Conservation (phyloP, 1,284 basidiomycete genomes). For the Tetrapyrgos nigripes region DNA sequence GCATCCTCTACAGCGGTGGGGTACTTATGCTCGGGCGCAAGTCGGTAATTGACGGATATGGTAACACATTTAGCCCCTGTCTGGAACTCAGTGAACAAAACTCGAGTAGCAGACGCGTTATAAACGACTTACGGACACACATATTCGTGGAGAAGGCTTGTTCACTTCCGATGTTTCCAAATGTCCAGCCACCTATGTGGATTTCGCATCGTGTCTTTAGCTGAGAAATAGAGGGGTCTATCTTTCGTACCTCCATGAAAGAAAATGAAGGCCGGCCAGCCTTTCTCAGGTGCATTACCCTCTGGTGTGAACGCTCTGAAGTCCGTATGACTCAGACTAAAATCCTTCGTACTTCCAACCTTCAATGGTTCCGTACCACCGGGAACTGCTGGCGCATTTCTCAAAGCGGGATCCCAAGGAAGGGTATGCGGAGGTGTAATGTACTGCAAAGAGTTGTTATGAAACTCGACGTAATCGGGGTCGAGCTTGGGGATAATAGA, state of each 20-base stretch:
- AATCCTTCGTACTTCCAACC: constrained; percentile 59
- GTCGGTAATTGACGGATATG: constrained; percentile 74
- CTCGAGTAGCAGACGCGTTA: not conserved
- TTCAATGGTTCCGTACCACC: constrained; percentile 59
- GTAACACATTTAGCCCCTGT: constrained; percentile 60
- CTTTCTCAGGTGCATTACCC: constrained; percentile 49
- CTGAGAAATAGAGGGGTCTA: constrained; percentile 12
- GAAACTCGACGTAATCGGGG: constrained; percentile 68
- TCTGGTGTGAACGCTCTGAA: constrained; percentile 62
- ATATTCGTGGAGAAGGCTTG: constrained; percentile 64
- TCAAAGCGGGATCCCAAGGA: constrained; percentile 64
- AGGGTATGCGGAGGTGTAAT: constrained; percentile 57
- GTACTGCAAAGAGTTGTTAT: constrained; percentile 55
- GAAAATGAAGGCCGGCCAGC: constrained; percentile 50
- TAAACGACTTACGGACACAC: constrained; percentile 54
- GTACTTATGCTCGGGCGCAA: constrained; percentile 78
- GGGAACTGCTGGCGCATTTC: constrained; percentile 58
- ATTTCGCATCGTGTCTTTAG: too few relatives aligned
- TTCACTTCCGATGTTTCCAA: constrained; percentile 65
- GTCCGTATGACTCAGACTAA: constrained; percentile 12
- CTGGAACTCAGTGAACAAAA: not conserved
- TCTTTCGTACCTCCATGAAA: constrained; percentile 58
- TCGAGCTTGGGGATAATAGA: constrained; percentile 61
- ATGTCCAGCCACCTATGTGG: constrained; percentile 73
- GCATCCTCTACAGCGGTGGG: constrained; percentile 80